These are phyloP conservation scores for Russula lepida DNA, from an alignment of 768 basidiomycete species.

Conservation along the genomic window DNA sequence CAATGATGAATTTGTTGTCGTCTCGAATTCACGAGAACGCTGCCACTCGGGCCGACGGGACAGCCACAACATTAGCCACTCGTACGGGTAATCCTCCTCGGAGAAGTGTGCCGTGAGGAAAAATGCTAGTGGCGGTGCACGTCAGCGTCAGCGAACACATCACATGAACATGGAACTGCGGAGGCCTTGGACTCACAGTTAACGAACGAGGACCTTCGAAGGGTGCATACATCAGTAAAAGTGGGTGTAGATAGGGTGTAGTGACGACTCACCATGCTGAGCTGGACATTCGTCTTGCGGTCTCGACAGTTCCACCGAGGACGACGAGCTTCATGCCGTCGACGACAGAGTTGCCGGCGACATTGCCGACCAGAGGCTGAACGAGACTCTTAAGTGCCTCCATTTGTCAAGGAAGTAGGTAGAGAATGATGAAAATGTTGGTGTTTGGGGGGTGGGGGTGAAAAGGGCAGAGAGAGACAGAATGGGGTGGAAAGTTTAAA, in stretches of 20 bases:
- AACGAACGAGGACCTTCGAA: slow-evolving; percentile 68
- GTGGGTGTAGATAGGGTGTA: background rate
- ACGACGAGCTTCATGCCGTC: slow-evolving; percentile 89
- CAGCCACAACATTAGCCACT: slow-evolving; percentile 89
- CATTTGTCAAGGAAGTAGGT: slow-evolving; percentile 4
- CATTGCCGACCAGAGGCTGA: slow-evolving; percentile 20
- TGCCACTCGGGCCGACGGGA: slow-evolving; percentile 84
- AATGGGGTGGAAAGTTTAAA: slow-evolving; percentile 1
- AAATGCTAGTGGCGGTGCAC: slow-evolving; percentile 25
- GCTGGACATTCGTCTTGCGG: slow-evolving; percentile 71
- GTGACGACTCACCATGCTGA: slow-evolving; percentile 59
- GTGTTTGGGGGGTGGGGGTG: background rate
- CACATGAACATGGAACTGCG: slow-evolving; percentile 1
- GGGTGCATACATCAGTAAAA: background rate
- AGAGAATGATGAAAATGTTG: background rate
- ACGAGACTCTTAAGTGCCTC: slow-evolving; percentile 23
- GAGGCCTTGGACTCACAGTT: slow-evolving; percentile 51
- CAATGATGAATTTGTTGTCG: slow-evolving; percentile 66
- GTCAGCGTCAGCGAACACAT: slow-evolving; percentile 16
- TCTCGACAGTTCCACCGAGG: slow-evolving; percentile 81
- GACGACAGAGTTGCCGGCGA: slow-evolving; percentile 48
- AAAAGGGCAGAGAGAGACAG: background rate
- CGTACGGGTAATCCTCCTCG: slow-evolving; percentile 85
- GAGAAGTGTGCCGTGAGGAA: slow-evolving; percentile 88
- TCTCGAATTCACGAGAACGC: slow-evolving; percentile 82